Evolutionary conservation across 2,329 filamentous ascomycete genomes (phyloP), one percentile per base, ranked within the genome.

Genomic region (Westerdykella sp.): DNA sequence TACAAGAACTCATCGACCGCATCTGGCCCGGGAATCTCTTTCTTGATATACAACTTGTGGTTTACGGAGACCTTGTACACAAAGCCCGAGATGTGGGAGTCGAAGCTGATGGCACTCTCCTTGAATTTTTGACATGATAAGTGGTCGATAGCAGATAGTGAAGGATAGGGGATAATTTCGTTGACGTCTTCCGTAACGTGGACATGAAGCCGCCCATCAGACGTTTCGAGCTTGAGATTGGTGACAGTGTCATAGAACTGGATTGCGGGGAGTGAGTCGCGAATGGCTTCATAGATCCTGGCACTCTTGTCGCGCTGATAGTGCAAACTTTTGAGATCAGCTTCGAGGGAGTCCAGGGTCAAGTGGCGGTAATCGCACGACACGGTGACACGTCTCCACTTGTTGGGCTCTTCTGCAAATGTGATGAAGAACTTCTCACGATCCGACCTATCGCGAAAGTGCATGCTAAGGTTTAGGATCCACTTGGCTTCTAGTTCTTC

Each of bases 341-440:
- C 78, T 69, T 98, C 93, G 7, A 98, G 75, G 0, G 91, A 97
- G 50, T 85, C 84, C 1, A 80, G 77, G 1, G 84, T 82, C 4
- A 88, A 84, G 59, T 85, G 74, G 46, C 89, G 83, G 67, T 97
- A 98, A 69, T 98, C 93, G 55, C 94, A 80, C 1, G 93, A 96
- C 23, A 98, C 82, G 2, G 93, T 97, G 40, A 98, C 85, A 39
- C 91, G 79, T 43, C 88, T 81, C 87, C 90, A 95, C 48, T 80
- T 73, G 49, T 80, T 84, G 4, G 87, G 82, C 38, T 79, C 78
- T 64, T 95, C 85, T 38, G 89, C 87, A 64, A 87, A 98, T 0
- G 93, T 97, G 50, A 98, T 83, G 66, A 97, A 98, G 72, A 97
- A 97, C 66, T 98, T 98, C 67, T 98, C 93, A 35, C 91, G 80